Conservation (phyloP, 148 eudicot genomes). For the Arbutus unedo region DNA sequence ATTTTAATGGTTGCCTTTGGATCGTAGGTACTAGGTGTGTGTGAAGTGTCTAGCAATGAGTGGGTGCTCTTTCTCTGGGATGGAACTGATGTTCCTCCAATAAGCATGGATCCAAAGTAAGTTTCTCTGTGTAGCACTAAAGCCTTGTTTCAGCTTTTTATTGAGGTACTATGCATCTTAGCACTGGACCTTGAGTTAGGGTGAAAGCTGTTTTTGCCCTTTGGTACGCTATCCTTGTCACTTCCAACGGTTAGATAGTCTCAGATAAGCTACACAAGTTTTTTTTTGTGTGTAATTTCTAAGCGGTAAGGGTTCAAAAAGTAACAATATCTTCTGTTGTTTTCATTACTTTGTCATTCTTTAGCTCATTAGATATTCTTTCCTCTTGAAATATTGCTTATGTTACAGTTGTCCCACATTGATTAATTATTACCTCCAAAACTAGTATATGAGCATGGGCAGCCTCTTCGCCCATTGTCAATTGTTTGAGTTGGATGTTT, state of each 20-base stretch:
- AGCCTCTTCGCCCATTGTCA: no score
- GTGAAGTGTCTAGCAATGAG: slow-evolving; percentile 6
- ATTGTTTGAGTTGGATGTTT: no score
- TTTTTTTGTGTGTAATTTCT: not conserved
- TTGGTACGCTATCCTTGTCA: not conserved
- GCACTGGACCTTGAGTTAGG: not conserved
- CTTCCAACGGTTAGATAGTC: not conserved
- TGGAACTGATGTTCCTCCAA: slow-evolving; percentile 20
- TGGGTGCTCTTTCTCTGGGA: slow-evolving; percentile 19
- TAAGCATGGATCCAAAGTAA: slow-evolving; percentile 11
- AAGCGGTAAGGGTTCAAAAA: not conserved
- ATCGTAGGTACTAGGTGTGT: slow-evolving; percentile 11
- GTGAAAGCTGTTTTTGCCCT: not conserved
- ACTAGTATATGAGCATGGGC: no score
- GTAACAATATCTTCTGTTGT: not conserved
- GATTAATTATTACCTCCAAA: no score
- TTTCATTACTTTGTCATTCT: not conserved
- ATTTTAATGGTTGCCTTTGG: slow-evolving; percentile 2
- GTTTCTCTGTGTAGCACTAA: not conserved
- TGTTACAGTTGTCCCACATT: no score
- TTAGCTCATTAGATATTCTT: not conserved
- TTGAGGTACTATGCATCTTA: slow-evolving; percentile 6
- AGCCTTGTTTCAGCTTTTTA: not conserved
- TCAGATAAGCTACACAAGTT: not conserved
- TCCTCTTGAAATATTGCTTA: not conserved